phyloP scores from a whole-genome alignment of 1,139 yeast species.

The Sugiyamaella castrensis region DNA sequence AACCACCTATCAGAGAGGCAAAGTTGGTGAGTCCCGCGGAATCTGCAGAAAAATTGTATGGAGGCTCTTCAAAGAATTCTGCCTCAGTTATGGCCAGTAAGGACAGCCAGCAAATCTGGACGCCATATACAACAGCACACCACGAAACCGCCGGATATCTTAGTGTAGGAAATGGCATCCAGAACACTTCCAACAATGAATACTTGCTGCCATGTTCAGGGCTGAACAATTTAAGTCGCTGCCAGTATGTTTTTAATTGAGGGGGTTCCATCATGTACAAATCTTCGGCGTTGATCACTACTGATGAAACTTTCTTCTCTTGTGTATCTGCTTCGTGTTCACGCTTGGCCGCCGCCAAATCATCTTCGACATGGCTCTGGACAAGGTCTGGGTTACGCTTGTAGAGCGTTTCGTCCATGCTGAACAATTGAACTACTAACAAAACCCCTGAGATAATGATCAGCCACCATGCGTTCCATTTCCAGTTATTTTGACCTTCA shows the following conservation, averaged over 20 bases:
- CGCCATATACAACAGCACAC: slow-evolving; percentile 62
- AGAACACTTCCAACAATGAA: slow-evolving; percentile 5
- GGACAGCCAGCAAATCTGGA: slow-evolving; percentile 56
- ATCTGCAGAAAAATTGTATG: slow-evolving; percentile 66
- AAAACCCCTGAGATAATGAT: slow-evolving; percentile 63
- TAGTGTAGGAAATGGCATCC: slow-evolving; percentile 27
- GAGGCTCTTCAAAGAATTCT: slow-evolving; percentile 47
- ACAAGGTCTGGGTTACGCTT: slow-evolving; percentile 42
- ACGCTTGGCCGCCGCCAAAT: slow-evolving; percentile 23
- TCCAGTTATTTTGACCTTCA: slow-evolving; percentile 49
- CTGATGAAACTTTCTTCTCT: slow-evolving; percentile 13
- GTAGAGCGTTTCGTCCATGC: slow-evolving; percentile 71
- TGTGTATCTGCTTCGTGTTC: slow-evolving; percentile 12
- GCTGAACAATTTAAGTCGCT: slow-evolving; percentile 38
- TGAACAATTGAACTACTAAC: slow-evolving; percentile 51
- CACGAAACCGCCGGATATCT: slow-evolving; percentile 58
- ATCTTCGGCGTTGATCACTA: slow-evolving; percentile 6
- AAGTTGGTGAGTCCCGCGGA: slow-evolving; percentile 78
- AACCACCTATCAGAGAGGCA: slow-evolving; percentile 72
- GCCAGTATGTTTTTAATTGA: slow-evolving; percentile 29
- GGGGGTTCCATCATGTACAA: slow-evolving; percentile 1
- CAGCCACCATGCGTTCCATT: slow-evolving; percentile 83
- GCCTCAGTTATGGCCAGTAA: slow-evolving; percentile 59
- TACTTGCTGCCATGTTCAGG: too few relatives aligned
- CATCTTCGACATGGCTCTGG: background rate